Base-by-base conservation (phyloP, 1,284 basidiomycete genomes). In the Chondrostereum purpureum region DNA sequence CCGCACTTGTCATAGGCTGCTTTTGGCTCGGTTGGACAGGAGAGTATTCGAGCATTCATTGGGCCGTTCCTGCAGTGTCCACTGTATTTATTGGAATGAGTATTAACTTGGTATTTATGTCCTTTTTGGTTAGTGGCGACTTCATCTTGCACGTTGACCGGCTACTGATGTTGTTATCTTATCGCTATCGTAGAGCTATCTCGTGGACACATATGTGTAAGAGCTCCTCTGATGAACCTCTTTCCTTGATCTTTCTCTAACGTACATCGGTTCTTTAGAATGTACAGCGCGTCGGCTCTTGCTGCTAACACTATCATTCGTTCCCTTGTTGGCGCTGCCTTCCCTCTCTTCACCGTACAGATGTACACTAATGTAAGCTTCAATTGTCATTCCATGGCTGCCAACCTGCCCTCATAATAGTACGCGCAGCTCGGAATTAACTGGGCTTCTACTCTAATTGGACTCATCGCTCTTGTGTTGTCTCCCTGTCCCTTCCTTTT, bases 251-350 rank as follows among this genome's bases (percentile, higher is more conserved):
- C 39, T 51, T 16, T 39, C 22, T 21, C 33, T 13, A 49, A 35
- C 48, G 36, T 8, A 16, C 12, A 31, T n/a, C n/a, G n/a, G n/a
- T n/a, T 31, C n/a, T 31, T 16, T 21, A 65, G 64, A 27, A 70
- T 72, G 65, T 85, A 77, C 61, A 74, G 77, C 50, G 83, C 83
- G 1, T 83, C 78, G 14, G 85, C 84, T 1, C 75, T 87, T 34
- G 79, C 84, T 0, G 82, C 78, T 5, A 85, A 83, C 60, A 85
- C 82, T 0, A 69, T 87, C 50, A 61, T 79, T 36, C 77, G 84
- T 41, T 82, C 78, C 0, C 73, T 73, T 0, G 67, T 77, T 3
- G 83, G 77, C 4, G 78, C 82, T 0, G 74, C 77, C 0, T 84
- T 87, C 67, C 83, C 83, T 4, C 62, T 88, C 8, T 86, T 85